phyloP scores from a whole-genome alignment of 495 filamentous ascomycete species.

The Aspergillus sclerotiicarbonarius region DNA sequence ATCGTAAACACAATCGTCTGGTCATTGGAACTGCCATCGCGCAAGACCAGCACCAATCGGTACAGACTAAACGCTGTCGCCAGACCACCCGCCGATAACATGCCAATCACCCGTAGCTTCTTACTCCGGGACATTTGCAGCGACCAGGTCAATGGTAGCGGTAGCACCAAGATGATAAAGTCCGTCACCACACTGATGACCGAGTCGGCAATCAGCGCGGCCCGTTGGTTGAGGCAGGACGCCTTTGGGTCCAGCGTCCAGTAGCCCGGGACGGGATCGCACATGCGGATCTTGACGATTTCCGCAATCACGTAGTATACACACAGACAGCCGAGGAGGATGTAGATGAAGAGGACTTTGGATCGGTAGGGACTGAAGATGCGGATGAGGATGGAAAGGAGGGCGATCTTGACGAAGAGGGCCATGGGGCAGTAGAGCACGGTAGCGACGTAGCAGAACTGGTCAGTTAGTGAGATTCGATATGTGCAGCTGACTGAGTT shows the following conservation, averaged over 20 bases:
- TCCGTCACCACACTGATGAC: slow-evolving; percentile 48
- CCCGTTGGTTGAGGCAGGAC: slow-evolving; percentile 41
- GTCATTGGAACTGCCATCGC: slow-evolving; percentile 31
- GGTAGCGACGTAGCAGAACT: slow-evolving; percentile 41
- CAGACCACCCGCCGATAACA: slow-evolving; percentile 47
- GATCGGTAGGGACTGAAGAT: slow-evolving; percentile 44
- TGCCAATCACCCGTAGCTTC: slow-evolving; percentile 45
- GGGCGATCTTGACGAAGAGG: slow-evolving; percentile 44
- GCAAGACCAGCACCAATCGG: slow-evolving; percentile 41
- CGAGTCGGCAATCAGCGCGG: slow-evolving; percentile 46
- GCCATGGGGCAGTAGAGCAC: slow-evolving; percentile 51
- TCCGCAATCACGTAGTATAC: slow-evolving; percentile 34
- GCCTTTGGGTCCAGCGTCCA: slow-evolving; percentile 23
- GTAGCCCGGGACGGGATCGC: slow-evolving; percentile 33
- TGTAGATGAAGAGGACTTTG: slow-evolving; percentile 42
- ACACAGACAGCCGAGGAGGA: slow-evolving; percentile 42
- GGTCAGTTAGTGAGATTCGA: not conserved
- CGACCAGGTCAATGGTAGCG: slow-evolving; percentile 46
- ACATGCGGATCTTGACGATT: slow-evolving; percentile 39
- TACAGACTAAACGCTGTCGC: slow-evolving; percentile 47
- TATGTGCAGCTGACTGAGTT: not conserved
- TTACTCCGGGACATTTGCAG: slow-evolving; percentile 46
- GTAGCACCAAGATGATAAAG: slow-evolving; percentile 44
- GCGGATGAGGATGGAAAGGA: slow-evolving; percentile 47
- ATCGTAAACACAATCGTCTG: slow-evolving; percentile 42